Percentiles rank a stretch among this genome's conserved stretches.
phyloP scores from a whole-genome alignment of 805 yeast genomes.

The Wickerhamomyces queroliae region DNA sequence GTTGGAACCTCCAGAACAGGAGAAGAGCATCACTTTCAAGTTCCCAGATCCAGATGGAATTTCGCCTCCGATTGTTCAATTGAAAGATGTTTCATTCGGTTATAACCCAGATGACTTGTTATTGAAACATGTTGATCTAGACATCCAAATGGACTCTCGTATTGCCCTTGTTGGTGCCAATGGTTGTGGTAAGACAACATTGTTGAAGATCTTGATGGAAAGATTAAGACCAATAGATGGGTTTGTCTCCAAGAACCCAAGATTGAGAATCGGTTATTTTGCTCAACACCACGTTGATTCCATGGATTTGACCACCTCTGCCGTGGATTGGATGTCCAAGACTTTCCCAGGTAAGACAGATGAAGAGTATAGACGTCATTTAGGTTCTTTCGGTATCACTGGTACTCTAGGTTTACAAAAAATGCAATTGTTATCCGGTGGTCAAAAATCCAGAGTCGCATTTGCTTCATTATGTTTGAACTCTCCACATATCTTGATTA shows the following conservation, averaged over 20 bases:
- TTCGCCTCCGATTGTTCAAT: slow-evolving; percentile 90
- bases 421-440: slow-evolving; percentile 88
- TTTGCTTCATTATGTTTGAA: slow-evolving; percentile 90
- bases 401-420: slow-evolving; percentile 91
- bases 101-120: slow-evolving; percentile 62
- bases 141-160: slow-evolving; percentile 89
- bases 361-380: slow-evolving; percentile 93
- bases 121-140: slow-evolving; percentile 74
- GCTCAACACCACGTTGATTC: slow-evolving; percentile 98
- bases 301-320: slow-evolving; percentile 82
- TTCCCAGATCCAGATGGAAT: slow-evolving; percentile 94
- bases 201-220: slow-evolving; percentile 82
- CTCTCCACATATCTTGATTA: slow-evolving; percentile 84
- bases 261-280: slow-evolving; percentile 91
- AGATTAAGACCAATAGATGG: slow-evolving; percentile 72
- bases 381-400: slow-evolving; percentile 96
- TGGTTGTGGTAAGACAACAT: slow-evolving; percentile 98
- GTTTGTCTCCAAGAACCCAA: slow-evolving; percentile 69
- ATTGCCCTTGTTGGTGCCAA: slow-evolving; percentile 98
- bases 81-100: slow-evolving; percentile 83
- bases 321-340: slow-evolving; percentile 91
- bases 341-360: slow-evolving; percentile 90
- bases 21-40: slow-evolving; percentile 73
- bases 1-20: slow-evolving; percentile 92
- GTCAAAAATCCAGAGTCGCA: slow-evolving; percentile 97